phyloP scores from a whole-genome alignment of 768 basidiomycete genomes.

The Cystofilobasidium ferigula region DNA sequence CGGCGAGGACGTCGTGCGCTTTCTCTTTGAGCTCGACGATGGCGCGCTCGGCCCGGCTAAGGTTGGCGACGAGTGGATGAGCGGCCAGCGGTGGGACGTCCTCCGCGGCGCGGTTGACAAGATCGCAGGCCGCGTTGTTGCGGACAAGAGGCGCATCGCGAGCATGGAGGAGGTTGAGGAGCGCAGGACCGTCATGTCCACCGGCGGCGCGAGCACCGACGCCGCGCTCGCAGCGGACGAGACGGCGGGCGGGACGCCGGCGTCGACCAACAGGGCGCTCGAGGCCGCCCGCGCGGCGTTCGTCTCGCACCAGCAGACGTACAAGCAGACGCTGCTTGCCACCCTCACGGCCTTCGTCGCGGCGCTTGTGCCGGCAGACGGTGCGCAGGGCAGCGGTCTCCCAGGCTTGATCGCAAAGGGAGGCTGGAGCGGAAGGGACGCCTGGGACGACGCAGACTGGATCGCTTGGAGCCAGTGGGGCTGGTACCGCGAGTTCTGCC shows the following conservation, averaged over 20 bases:
- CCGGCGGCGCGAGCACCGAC: not conserved
- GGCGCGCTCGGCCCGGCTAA: constrained; percentile 35
- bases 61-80: constrained; percentile 37
- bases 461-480: constrained; percentile 77
- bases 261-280: not conserved
- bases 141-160: constrained; percentile 50
- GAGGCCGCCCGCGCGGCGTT: constrained; percentile 35
- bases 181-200: constrained; percentile 41
- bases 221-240: constrained; percentile 48
- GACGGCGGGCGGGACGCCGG: no score
- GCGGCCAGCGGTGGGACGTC: constrained; percentile 65
- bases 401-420: constrained; percentile 50
- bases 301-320: constrained; percentile 60
- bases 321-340: constrained; percentile 59
- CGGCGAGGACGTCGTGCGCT: constrained; percentile 75
- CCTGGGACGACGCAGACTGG: constrained; percentile 68
- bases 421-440: constrained; percentile 59
- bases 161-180: constrained; percentile 78
- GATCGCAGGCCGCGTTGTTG: constrained; percentile 73
- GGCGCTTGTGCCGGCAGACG: constrained; percentile 48
- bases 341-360: constrained; percentile 65
- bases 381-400: constrained; percentile 30
- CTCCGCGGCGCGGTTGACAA: constrained; percentile 75
- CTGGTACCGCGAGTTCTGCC: constrained; percentile 82
- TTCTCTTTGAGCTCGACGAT: constrained; percentile 50